Evolutionary conservation across 306 rosid species (phyloP).

Genomic region (Corylus heterophylla): DNA sequence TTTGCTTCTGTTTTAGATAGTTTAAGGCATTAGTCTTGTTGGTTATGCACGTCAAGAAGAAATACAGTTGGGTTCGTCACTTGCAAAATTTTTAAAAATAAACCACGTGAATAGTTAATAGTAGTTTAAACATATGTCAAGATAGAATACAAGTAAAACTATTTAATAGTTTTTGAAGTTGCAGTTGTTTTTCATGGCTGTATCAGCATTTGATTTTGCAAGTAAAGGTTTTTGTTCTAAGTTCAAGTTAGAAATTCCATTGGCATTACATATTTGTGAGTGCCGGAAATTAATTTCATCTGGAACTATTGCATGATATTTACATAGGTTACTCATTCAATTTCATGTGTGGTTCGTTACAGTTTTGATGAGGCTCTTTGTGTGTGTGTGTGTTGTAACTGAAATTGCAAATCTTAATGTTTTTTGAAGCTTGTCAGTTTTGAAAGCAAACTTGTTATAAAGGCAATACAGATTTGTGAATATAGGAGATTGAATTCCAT

Average conservation of each 20-base stretch:
- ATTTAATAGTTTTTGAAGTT: not conserved
- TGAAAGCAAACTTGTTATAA: not conserved
- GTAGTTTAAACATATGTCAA: not conserved
- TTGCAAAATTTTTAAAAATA: not conserved
- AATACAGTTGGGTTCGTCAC: not conserved
- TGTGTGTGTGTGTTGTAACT: not conserved
- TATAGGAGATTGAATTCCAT: not conserved
- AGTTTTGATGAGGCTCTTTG: not conserved
- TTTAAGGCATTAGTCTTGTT: not conserved
- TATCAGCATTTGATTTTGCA: not conserved
- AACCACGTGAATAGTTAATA: not conserved
- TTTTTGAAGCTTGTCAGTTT: not conserved
- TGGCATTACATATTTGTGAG: not conserved
- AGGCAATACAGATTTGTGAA: not conserved
- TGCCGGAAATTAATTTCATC: not conserved
- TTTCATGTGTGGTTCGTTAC: not conserved
- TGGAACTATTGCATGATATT: not conserved
- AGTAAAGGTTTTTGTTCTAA: not conserved
- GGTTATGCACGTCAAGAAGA: not conserved
- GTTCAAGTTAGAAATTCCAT: not conserved
- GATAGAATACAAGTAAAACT: not conserved
- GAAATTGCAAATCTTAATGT: not conserved
- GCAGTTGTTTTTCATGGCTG: not conserved
- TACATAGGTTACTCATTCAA: not conserved
- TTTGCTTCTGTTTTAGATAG: not conserved